phyloP scores from a whole-genome alignment of 2,329 filamentous ascomycete species.

The Neofusicoccum cordaticola region DNA sequence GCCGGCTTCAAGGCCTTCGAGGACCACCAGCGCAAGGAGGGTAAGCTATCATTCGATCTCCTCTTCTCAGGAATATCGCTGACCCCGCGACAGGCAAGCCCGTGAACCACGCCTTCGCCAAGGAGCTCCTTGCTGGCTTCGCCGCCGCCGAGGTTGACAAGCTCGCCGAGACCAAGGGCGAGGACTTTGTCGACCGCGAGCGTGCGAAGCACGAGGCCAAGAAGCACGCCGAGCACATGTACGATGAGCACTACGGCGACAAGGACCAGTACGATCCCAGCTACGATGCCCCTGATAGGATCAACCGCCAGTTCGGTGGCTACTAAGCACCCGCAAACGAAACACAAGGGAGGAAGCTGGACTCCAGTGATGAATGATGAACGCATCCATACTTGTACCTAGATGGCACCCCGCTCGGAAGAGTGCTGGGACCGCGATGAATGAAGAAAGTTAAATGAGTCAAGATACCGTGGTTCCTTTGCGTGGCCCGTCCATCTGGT shows the following conservation, averaged over 20 bases:
- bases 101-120: constrained; percentile 71
- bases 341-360: background rate
- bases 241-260: constrained; percentile 49
- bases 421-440: background rate
- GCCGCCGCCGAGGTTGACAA: constrained; percentile 75
- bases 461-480: background rate
- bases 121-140: constrained; percentile 71
- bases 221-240: constrained; percentile 44
- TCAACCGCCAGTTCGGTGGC: constrained; percentile 23
- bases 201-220: constrained; percentile 47
- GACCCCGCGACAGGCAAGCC: constrained; percentile 55
- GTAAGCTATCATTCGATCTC: constrained; percentile 25
- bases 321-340: constrained; percentile 1
- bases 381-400: background rate
- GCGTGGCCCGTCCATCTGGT: background rate
- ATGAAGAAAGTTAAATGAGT: background rate
- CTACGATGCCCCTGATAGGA: constrained; percentile 27
- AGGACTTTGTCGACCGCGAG: constrained; percentile 49
- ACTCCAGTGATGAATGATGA: background rate
- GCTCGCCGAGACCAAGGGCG: constrained; percentile 59
- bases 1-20: constrained; percentile 78
- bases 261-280: constrained; percentile 47
- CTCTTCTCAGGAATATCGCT: background rate
- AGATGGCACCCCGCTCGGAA: background rate
- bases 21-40: constrained; percentile 68